Base-by-base conservation (phyloP, 176 grass and related monocot genomes). In the Panicum miliaceum region DNA sequence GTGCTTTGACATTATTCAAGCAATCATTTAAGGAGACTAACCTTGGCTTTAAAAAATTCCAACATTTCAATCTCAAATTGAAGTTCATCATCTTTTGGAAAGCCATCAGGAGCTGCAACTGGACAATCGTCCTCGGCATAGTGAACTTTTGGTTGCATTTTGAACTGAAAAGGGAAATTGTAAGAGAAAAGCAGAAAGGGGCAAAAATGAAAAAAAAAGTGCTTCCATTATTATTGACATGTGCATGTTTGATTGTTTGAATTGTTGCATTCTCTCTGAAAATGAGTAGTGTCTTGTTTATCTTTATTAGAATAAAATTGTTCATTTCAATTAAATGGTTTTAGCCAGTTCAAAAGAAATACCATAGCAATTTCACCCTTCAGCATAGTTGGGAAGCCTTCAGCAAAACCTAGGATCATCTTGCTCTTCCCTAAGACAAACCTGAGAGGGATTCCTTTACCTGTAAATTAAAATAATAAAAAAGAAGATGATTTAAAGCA, bases 121-220 rank as follows among this genome's bases (percentile, higher is more conserved):
- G 96, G 96, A 84, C 93, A 98, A 81, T 95, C 91, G 4, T 90
- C 91, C 88, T 98, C 96, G 19, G 89, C 71, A 51, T 94, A 98
- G 83, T 98, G 96, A 87, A 98, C 87, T 69, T 94, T 86, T 73
- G 96, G 96, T 84, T 98, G 90, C 93, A 98, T 98, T 85, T 98
- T 98, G 87, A 98, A 98, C 96, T 98, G 87, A 66, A 83, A 90
- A 86, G 34, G 69, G 75, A 92, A 75, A 46, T 5, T 64, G 54
- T 67, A 40, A 52, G 73, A 32, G 23, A 66, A 13, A 10, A 68
- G 60, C 3, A 47, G 20, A 76, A 57, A 34, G 53, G 38, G 65
- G 12, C 6, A 14, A 68, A 61, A 76, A 74, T 79, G 48, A 68
- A 27, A 69, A 53, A 58, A 12, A 25, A 79, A 16, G 71, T 38